phyloP scores from a whole-genome alignment of 164 flowering plant genomes.

The Vitis rupestris region DNA sequence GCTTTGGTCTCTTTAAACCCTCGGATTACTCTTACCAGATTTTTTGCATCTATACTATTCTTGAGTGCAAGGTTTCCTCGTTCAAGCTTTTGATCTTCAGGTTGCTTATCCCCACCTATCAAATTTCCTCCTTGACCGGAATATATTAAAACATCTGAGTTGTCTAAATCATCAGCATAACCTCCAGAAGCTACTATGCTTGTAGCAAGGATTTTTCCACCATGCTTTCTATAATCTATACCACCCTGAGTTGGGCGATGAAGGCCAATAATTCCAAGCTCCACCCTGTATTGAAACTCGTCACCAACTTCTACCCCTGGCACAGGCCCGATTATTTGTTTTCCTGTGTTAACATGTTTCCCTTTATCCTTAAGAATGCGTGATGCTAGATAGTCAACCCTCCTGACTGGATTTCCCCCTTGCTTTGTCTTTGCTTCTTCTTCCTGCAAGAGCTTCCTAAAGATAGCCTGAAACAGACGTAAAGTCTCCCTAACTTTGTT shows the following conservation, averaged over 20 bases:
- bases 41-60: constrained; percentile 44
- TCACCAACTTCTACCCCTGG: constrained; percentile 96
- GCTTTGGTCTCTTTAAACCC: constrained; percentile 49
- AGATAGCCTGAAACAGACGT: constrained; percentile 57
- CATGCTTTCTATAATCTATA: constrained; percentile 61
- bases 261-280: constrained; percentile 75
- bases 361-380: constrained; percentile 46
- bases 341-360: constrained; percentile 49
- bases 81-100: constrained; percentile 75
- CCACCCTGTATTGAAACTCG: constrained; percentile 82
- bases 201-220: constrained; percentile 44
- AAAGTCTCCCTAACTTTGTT: constrained; percentile 70
- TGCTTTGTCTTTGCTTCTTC: constrained; percentile 53
- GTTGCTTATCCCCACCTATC: constrained; percentile 32
- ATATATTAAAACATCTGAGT: constrained; percentile 55
- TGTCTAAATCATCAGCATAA: constrained; percentile 58
- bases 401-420: constrained; percentile 9
- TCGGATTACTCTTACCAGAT: constrained; percentile 78
- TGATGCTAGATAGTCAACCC: constrained; percentile 51
- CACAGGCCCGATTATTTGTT: constrained; percentile 59
- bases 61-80: constrained; percentile 77
- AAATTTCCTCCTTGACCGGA: constrained; percentile 70
- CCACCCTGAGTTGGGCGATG: constrained; percentile 72
- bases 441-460: constrained; percentile 64
- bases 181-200: constrained; percentile 84